Base-by-base conservation (phyloP, 768 basidiomycete species). In the Psilocybe azurescens region DNA sequence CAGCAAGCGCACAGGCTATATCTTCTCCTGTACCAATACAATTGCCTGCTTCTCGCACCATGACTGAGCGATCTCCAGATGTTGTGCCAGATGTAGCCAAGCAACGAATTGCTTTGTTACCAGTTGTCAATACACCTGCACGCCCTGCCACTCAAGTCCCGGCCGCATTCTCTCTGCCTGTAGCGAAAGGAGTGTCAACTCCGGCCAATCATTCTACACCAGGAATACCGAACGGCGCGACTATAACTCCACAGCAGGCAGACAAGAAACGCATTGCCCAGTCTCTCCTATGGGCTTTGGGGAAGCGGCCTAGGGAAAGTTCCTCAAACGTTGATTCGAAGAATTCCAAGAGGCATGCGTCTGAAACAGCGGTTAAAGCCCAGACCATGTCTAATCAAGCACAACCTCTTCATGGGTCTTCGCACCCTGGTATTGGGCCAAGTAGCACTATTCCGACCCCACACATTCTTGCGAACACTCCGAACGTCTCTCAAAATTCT, bases 271-370 rank as follows among this genome's bases (percentile, higher is more conserved):
- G 77, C 47, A 77, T 90, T 29, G 88, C 88, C 2, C 79, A 75
- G 48, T 86, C 88, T 70, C 75, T 90, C 49, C 64, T 90, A 20
- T 79, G 78, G 48, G 84, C 86, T 6, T 76, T 89, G 3, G 81
- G 82, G 63, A 78, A 79, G 60, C 64, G 75, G 51, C 67, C 47
- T 47, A 63, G 59, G 58, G 64, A 30, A 53, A 66, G 18, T 49
- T 33, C 59, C 28, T 33, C 51, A 14, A 44, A 44, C 20, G 32
- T 60, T 9, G 39, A 18, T 7, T 58, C 62, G 38, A 61, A 65
- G 44, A 63, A 65, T 1, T 50, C 68, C 24, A 75, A 75, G 47
- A 67, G 66, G 47, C 71, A 68, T 51, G 69, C 70, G 18, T 18
- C 63, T 50, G 58, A 58, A 33, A 8, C 16, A 52, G 20, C 10